A percentile compares a stretch with the other conserved stretches of the same genome.
Conservation (phyloP, 2,329 filamentous ascomycete species). For the Magnaporthales sp. region DNA sequence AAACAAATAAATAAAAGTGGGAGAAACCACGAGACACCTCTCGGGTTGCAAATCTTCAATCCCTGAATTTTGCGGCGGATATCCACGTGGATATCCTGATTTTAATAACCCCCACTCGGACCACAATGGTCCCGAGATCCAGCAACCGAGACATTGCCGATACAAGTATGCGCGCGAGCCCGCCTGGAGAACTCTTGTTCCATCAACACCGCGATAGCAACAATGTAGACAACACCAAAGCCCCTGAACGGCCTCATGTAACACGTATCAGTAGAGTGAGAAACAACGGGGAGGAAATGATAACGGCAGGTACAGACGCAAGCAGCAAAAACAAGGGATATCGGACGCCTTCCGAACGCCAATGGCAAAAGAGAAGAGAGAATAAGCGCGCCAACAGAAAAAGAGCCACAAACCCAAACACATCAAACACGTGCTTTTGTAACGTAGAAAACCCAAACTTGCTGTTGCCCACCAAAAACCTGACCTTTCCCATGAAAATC, state of each 20-base stretch:
- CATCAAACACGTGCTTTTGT: not conserved
- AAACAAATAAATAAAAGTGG: not conserved
- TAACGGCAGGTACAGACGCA: not conserved
- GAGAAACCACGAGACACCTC: not conserved
- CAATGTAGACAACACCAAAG: not conserved
- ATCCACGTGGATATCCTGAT: not conserved
- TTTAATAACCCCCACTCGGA: not conserved
- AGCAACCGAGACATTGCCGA: not conserved
- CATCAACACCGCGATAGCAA: not conserved
- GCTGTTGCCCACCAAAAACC: constrained; percentile 1
- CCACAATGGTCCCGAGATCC: not conserved
- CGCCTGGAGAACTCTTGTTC: no score
- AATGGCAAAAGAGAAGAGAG: not conserved
- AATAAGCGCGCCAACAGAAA: not conserved
- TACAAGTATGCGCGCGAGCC: not conserved
- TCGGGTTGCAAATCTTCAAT: not conserved
- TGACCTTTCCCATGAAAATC: not conserved
- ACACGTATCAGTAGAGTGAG: not conserved
- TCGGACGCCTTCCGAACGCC: not conserved
- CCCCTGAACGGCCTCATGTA: not conserved
- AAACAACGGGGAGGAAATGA: not conserved
- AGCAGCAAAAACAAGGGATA: not conserved
- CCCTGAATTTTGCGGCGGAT: not conserved
- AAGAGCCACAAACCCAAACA: not conserved
- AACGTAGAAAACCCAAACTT: not conserved